Percentiles rank a stretch among this genome's conserved stretches.
Conservation (phyloP, 192 early-diverging fungal species). For the Coemansia pectinata region DNA sequence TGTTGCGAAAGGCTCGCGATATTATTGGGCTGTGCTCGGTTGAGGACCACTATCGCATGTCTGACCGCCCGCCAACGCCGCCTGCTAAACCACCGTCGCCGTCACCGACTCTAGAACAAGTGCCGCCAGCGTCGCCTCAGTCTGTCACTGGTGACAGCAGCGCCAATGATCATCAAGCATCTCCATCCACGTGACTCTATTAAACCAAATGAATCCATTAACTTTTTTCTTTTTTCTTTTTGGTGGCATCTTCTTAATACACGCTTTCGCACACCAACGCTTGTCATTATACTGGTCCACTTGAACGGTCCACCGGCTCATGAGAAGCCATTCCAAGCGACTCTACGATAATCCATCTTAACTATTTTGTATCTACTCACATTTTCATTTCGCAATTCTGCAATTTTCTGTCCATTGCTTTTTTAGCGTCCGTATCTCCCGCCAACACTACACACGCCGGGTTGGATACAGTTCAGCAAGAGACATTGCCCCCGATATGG, state of each 20-base stretch:
- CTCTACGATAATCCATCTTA: background rate
- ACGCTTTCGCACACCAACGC: too few species aligned
- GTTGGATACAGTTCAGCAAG: background rate
- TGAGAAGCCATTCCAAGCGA: background rate
- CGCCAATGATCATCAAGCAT: conserved; percentile 1
- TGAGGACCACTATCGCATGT: conserved; percentile 33
- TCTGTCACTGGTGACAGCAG: background rate
- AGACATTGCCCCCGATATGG: background rate
- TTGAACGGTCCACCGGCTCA: background rate
- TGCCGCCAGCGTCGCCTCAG: background rate
- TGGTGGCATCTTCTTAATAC: too few species aligned
- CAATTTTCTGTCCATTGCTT: background rate
- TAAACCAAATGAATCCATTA: background rate
- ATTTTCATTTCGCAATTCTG: background rate
- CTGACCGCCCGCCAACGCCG: conserved; percentile 11
- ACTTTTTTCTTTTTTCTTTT: conserved; percentile 2
- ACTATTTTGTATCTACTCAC: background rate
- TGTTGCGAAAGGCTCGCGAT: conserved; percentile 21
- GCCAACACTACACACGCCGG: background rate
- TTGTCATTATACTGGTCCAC: too few species aligned
- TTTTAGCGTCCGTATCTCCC: background rate
- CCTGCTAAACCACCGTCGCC: background rate
- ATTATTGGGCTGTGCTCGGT: conserved; percentile 26
- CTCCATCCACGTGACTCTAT: background rate
- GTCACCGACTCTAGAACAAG: background rate